These are phyloP conservation scores for Ophiognomonia clavigignenti-juglandacearum DNA, from an alignment of 2,329 filamentous ascomycete species.

Conservation along the genomic window DNA sequence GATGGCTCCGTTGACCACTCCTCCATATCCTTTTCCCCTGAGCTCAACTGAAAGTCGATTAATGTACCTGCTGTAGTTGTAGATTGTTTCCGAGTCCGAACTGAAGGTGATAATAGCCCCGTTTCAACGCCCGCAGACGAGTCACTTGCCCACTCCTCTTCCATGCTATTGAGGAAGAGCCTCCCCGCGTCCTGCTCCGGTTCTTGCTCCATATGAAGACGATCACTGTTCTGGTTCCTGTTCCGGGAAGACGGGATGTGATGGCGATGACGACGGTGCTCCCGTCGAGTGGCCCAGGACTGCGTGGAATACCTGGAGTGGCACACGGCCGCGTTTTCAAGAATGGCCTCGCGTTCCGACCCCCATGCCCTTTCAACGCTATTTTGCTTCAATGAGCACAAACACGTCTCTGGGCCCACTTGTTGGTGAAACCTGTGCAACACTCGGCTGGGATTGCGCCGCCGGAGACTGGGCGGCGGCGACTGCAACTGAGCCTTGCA, in stretches of 20 bases:
- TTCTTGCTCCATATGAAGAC: slow-evolving; percentile 3
- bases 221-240: not conserved
- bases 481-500: too few species aligned
- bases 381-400: slow-evolving; percentile 8
- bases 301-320: too few species aligned
- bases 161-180: slow-evolving; percentile 8
- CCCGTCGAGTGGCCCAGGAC: too few species aligned
- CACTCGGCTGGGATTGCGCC: slow-evolving; percentile 9
- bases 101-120: slow-evolving; percentile 23
- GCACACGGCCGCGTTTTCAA: slow-evolving; percentile 2
- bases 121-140: slow-evolving; percentile 25
- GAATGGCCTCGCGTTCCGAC: slow-evolving; percentile 1
- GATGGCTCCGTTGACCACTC: not conserved
- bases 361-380: slow-evolving; percentile 2
- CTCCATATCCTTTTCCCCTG: not conserved
- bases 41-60: slow-evolving; percentile 21
- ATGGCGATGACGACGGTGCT: too few species aligned
- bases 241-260: not conserved
- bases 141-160: slow-evolving; percentile 22
- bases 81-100: slow-evolving; percentile 29
- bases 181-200: slow-evolving; percentile 3
- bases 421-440: slow-evolving; percentile 11
- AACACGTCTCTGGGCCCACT: slow-evolving; percentile 7
- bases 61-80: slow-evolving; percentile 33
- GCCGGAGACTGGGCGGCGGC: slow-evolving; percentile 9